Evolutionary conservation across 176 grass and related monocot genomes (phyloP), one percentile per base, ranked within the genome.

Genomic region (Luzula sylvatica): DNA sequence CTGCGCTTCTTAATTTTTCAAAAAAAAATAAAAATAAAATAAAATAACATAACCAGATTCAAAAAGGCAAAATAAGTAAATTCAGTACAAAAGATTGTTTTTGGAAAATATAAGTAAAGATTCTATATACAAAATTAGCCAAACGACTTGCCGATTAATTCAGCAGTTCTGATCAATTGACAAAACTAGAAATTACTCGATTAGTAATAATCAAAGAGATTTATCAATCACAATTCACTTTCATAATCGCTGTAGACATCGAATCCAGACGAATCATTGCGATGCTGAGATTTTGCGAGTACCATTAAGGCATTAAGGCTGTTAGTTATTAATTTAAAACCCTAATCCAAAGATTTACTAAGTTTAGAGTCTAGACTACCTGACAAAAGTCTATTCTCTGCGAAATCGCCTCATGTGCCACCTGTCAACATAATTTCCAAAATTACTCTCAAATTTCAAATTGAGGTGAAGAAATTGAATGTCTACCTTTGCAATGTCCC

Each of bases 141-240:
- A 72, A 72, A 53, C 51, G 56, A 72, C 57, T 62, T 72, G 57
- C 69, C 56, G 61, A 42, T 53, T 27, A 56, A 54, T 15, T 27
- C 42, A 29, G 14, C 16, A 35, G 16, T 17, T 23, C 30, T 51
- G 53, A 38, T 55, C 20, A 43, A 53, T 58, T 70, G 16, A 29
- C 20, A 71, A 21, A 71, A 71, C 42, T 49, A 71, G 23, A 71
- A 26, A 32, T 42, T 7, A 8, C 19, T 23, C 40, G 7, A 19
- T 38, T 26, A 51, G 28, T 23, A 51, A 1, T 8, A 13, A 26
- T 14, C 12, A 6, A 53, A 58, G 24, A 53, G 26, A 66, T 15
- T 28, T 23, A 45, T 14, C 12, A 21, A 42, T 55, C 40, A 69
- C 4, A 18, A 11, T 8, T 20, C 30, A 20, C 29, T 65, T 13